phyloP scores from a whole-genome alignment of 345 rosid genomes.

The Excoecaria cochinchinensis region DNA sequence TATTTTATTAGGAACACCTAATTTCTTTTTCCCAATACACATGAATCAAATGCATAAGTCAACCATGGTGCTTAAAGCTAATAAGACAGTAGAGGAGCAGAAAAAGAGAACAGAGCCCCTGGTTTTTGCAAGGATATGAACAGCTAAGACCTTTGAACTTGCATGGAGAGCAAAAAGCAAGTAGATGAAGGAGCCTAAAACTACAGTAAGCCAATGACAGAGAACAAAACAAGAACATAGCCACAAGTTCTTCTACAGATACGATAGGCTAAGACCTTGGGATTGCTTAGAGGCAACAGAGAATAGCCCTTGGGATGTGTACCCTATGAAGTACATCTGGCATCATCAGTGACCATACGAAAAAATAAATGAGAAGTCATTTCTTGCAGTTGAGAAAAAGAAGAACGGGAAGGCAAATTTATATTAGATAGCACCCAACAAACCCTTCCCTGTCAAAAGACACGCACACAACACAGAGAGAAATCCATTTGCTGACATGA shows the following conservation, averaged over 20 bases:
- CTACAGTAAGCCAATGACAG: background rate
- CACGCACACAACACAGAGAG: background rate
- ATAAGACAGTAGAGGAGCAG: background rate
- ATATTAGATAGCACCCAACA: too few relatives aligned
- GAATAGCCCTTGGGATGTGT: background rate
- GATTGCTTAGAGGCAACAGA: background rate
- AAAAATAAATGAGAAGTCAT: background rate
- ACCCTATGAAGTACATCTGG: background rate
- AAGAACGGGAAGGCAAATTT: background rate
- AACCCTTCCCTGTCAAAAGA: too few relatives aligned
- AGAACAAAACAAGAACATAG: background rate
- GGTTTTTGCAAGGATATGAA: background rate
- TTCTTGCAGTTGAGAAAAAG: background rate
- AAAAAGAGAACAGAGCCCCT: background rate
- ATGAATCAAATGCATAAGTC: background rate
- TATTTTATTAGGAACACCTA: slow-evolving; percentile 3
- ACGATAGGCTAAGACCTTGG: background rate
- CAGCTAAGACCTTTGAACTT: background rate
- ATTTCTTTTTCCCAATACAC: background rate
- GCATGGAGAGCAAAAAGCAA: background rate
- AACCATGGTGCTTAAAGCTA: background rate
- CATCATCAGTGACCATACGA: background rate
- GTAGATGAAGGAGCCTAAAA: background rate
- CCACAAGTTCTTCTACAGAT: background rate
- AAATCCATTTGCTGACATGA: background rate